A percentile compares a stretch with the other conserved stretches of the same genome.
Conservation (phyloP, 192 early-diverging fungal species). For the Coemansia sp. region DNA sequence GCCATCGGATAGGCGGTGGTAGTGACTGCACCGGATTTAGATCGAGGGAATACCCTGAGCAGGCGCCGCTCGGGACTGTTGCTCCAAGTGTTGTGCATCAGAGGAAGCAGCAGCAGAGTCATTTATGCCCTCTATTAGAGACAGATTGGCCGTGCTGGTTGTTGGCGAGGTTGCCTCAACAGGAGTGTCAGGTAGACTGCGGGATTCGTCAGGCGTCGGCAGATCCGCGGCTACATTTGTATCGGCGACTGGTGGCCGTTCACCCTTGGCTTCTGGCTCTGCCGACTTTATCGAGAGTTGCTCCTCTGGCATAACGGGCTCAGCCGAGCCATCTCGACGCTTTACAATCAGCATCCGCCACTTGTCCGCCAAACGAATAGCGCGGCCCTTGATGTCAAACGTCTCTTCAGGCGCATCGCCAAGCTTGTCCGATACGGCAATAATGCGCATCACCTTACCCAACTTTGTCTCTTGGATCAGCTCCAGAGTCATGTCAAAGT, state of each 20-base stretch:
- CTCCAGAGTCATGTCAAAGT: conserved; percentile 51
- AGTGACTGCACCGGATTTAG: neutral
- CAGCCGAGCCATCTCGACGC: conserved; percentile 37
- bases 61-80: conserved; percentile 11
- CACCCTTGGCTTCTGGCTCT: neutral
- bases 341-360: conserved; percentile 46
- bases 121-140: neutral
- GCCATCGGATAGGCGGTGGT: neutral
- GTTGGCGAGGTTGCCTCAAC: neutral
- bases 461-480: conserved; percentile 55
- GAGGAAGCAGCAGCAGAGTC: conserved; percentile 4
- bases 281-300: conserved; percentile 22
- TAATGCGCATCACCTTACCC: conserved; percentile 56
- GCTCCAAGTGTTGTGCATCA: neutral
- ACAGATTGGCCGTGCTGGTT: neutral
- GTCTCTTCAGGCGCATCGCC: conserved; percentile 36
- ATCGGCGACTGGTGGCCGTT: neutral
- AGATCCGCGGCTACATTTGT: neutral
- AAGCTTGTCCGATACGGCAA: conserved; percentile 39
- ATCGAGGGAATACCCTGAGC: conserved; percentile 1
- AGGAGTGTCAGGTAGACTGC: neutral
- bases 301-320: conserved; percentile 36
- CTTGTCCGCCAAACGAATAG: conserved; percentile 44
- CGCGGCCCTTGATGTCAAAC: conserved; percentile 53
- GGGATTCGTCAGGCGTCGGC: neutral